Conservation (phyloP, 176 grass and related monocot genomes). For the Poa annua region DNA sequence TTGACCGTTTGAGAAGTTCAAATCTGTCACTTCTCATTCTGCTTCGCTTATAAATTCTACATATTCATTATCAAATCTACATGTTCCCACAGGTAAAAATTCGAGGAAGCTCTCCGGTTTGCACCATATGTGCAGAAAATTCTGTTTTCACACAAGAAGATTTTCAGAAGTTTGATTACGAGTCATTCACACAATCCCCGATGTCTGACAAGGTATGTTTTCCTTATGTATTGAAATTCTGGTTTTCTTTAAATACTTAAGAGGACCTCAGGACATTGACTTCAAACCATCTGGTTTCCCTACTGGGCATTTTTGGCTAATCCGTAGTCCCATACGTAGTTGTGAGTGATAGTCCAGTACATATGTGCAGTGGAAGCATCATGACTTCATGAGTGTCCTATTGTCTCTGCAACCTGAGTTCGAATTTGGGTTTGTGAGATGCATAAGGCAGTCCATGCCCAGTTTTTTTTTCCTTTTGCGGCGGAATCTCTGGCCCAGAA, state of each 20-base stretch:
- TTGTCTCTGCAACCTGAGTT: background rate
- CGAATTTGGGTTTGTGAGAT: background rate
- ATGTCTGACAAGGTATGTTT: conserved; percentile 83
- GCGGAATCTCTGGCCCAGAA: background rate
- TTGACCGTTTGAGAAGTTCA: background rate
- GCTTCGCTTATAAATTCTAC: background rate
- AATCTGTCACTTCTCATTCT: background rate
- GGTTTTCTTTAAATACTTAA: conserved; percentile 1
- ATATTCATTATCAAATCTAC: conserved; percentile 18
- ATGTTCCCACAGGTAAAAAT: conserved; percentile 75
- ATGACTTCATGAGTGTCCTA: background rate
- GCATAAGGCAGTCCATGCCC: background rate
- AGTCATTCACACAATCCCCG: conserved; percentile 81
- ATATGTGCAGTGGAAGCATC: background rate
- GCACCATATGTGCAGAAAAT: conserved; percentile 72
- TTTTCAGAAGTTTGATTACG: conserved; percentile 92
- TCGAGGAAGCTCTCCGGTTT: conserved; percentile 66
- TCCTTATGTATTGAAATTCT: conserved; percentile 4
- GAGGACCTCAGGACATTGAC: background rate
- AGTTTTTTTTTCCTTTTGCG: background rate
- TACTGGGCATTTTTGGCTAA: background rate
- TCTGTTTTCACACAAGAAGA: conserved; percentile 58
- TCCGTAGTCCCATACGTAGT: background rate
- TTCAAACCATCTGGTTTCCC: background rate
- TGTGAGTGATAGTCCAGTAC: background rate